These are phyloP conservation scores for Monilinia aucupariae DNA, from an alignment of 2,329 filamentous ascomycete genomes.

Conservation along the genomic window DNA sequence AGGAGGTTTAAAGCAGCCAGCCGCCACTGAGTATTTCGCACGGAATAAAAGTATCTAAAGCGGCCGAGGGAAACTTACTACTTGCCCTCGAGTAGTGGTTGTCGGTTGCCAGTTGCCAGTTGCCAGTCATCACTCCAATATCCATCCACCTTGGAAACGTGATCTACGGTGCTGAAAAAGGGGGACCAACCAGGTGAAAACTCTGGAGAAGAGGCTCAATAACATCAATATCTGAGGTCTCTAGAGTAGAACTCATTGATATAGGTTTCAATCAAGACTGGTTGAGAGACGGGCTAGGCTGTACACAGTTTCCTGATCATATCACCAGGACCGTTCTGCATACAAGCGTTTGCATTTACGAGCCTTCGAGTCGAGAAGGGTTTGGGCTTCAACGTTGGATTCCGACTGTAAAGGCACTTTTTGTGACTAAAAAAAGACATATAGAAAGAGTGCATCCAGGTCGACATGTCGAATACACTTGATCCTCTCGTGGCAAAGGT, in stretches of 20 bases:
- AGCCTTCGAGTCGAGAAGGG: not conserved
- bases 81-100: too few species aligned
- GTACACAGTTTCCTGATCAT: not conserved
- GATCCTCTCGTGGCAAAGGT: conserved; percentile 47
- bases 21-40: too few species aligned
- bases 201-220: conserved; percentile 1
- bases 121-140: too few species aligned
- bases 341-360: conserved; percentile 5
- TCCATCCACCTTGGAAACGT: not conserved
- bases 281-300: too few species aligned
- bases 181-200: conserved; percentile 6
- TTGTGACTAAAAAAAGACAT: too few species aligned
- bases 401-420: not conserved
- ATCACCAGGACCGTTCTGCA: not conserved
- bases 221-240: not conserved
- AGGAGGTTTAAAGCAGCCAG: too few species aligned
- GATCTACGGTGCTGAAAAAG: not conserved
- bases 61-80: too few species aligned
- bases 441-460: not conserved
- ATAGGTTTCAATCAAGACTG: not conserved
- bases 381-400: not conserved
- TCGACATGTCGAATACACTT: conserved; percentile 29
- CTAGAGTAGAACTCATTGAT: not conserved
- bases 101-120: too few species aligned
- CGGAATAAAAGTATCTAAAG: too few species aligned